Evolutionary conservation across 805 yeast genomes (phyloP).

Genomic region (Cephaloascus fragrans): DNA sequence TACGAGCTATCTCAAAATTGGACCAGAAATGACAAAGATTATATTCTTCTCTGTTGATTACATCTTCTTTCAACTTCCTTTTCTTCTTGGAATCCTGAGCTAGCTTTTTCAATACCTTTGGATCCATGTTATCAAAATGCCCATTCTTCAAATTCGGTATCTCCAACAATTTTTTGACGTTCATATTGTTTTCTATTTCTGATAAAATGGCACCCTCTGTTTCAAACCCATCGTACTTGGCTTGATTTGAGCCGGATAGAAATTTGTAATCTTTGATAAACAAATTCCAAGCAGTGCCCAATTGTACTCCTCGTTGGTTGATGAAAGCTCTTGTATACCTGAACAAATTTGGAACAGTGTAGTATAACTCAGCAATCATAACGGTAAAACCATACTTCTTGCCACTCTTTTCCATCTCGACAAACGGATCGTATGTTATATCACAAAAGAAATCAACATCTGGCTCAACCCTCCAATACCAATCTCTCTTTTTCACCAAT

Average conservation of each 20-base stretch:
- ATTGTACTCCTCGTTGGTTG: slow-evolving; percentile 30
- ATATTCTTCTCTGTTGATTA: slow-evolving; percentile 57
- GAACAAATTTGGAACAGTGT: slow-evolving; percentile 78
- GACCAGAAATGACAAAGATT: slow-evolving; percentile 88
- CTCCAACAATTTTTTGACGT: slow-evolving; percentile 13
- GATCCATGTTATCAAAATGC: slow-evolving; percentile 7
- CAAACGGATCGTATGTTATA: slow-evolving; percentile 83
- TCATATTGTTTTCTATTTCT: slow-evolving; percentile 18
- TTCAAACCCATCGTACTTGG: slow-evolving; percentile 13
- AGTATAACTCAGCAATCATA: slow-evolving; percentile 64
- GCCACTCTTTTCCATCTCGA: slow-evolving; percentile 57
- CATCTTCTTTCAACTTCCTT: slow-evolving; percentile 31
- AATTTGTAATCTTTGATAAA: slow-evolving; percentile 32
- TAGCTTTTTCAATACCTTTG: not conserved
- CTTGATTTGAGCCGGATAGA: slow-evolving; percentile 12
- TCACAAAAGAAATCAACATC: slow-evolving; percentile 87
- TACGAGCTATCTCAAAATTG: slow-evolving; percentile 83
- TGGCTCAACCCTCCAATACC: slow-evolving; percentile 98
- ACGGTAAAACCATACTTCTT: slow-evolving; percentile 85
- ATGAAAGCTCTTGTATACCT: slow-evolving; percentile 61
- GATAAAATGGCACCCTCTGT: slow-evolving; percentile 11
- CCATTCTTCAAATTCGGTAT: slow-evolving; percentile 13
- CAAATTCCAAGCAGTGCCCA: slow-evolving; percentile 63
- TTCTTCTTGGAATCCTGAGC: not conserved
- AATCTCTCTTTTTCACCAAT: slow-evolving; percentile 57